Percentiles rank a stretch among this genome's conserved stretches.
phyloP scores from a whole-genome alignment of 371 early-diverging fungal species.

The Mucor circinelloides region DNA sequence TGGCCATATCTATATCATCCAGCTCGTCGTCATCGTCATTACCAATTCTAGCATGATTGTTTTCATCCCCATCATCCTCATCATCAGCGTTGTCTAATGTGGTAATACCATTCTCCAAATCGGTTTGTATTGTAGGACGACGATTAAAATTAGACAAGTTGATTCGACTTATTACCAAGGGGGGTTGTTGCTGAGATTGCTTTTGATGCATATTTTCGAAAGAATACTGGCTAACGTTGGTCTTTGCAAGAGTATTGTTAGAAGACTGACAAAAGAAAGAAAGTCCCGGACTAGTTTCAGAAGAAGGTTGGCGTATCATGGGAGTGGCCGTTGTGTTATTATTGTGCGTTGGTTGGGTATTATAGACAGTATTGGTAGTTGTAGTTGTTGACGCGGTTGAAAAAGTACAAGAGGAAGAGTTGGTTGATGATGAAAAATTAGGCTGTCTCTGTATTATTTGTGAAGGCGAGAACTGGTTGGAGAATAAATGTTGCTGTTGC shows the following conservation, averaged over 20 bases:
- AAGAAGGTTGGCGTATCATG: conserved; percentile 29
- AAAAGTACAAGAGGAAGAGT: conserved; percentile 14
- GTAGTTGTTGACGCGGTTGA: conserved; percentile 14
- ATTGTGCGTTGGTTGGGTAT: background rate
- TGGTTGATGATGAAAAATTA: conserved; percentile 18
- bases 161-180: conserved; percentile 29
- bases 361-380: background rate
- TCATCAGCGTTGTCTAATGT: conserved; percentile 1
- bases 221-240: conserved; percentile 1
- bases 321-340: conserved; percentile 7
- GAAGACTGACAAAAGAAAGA: conserved; percentile 30
- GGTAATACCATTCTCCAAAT: conserved; percentile 7
- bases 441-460: conserved; percentile 4
- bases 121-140: background rate
- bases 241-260: background rate
- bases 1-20: background rate
- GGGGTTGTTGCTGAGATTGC: conserved; percentile 9
- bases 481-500: background rate
- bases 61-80: background rate
- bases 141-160: conserved; percentile 15
- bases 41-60: background rate
- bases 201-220: conserved; percentile 1
- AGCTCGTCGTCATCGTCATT: background rate
- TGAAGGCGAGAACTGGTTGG: conserved; percentile 3
- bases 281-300: conserved; percentile 25